These are phyloP conservation scores for Sergeia podlipaevii DNA, from an alignment of 208 protist genomes.

Conservation along the genomic window DNA sequence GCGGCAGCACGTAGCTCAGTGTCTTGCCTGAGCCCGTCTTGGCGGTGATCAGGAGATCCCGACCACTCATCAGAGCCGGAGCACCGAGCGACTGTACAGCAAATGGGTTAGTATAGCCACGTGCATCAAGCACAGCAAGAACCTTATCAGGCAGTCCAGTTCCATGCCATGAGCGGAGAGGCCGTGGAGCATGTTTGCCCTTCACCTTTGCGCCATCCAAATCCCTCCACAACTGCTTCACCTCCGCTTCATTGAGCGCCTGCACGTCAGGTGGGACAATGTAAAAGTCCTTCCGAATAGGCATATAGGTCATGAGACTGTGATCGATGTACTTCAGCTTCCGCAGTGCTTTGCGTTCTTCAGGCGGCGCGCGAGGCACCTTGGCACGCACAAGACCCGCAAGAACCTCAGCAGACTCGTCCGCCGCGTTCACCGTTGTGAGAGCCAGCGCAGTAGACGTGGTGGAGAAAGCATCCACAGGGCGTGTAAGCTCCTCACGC, in stretches of 20 bases:
- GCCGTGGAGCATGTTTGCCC: constrained; percentile 48
- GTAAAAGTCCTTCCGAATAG: constrained; percentile 84
- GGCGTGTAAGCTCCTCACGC: constrained; percentile 43
- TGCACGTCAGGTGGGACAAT: constrained; percentile 68
- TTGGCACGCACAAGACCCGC: constrained; percentile 39
- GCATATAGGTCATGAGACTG: constrained; percentile 39
- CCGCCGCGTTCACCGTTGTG: constrained; percentile 64
- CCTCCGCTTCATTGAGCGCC: constrained; percentile 43
- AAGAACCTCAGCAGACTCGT: constrained; percentile 63
- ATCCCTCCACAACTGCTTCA: constrained; percentile 58
- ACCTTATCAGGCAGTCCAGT: constrained; percentile 77
- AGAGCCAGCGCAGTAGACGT: constrained; percentile 59
- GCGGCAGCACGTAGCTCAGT: constrained; percentile 88
- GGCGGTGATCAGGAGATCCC: constrained; percentile 88
- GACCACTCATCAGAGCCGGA: constrained; percentile 82
- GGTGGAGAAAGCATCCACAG: constrained; percentile 28
- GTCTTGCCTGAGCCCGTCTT: constrained; percentile 96
- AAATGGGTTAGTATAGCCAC: constrained; percentile 71
- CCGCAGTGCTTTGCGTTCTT: constrained; percentile 63
- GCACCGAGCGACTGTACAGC: constrained; percentile 82
- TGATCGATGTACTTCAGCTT: constrained; percentile 76
- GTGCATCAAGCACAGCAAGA: constrained; percentile 39
- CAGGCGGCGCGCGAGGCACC: constrained; percentile 37
- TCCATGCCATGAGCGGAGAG: constrained; percentile 77
- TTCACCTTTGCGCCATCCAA: constrained; percentile 78